Percentiles rank a stretch among this genome's conserved stretches.
These are phyloP conservation scores for Aspergillus pseudoviridinutans DNA, from an alignment of 2,329 filamentous ascomycete species.

Conservation along the genomic window DNA sequence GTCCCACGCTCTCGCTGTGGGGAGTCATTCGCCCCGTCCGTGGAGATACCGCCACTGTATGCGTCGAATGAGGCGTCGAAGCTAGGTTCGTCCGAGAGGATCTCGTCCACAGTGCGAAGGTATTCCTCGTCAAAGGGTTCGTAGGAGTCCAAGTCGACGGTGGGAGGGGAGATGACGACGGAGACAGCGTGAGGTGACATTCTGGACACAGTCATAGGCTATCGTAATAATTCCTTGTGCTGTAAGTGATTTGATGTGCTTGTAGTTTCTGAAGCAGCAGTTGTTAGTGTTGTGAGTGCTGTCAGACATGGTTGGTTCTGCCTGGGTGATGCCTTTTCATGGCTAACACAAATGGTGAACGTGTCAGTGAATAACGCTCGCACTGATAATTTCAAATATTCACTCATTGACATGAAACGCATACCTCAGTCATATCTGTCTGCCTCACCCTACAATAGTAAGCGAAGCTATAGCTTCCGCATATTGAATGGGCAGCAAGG, in stretches of 20 bases:
- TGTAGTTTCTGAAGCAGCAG: background rate
- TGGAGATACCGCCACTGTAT: slow-evolving; percentile 1
- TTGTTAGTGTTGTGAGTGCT: background rate
- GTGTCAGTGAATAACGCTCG: background rate
- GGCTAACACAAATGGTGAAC: background rate
- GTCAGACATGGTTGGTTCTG: background rate
- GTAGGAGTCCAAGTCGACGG: slow-evolving; percentile 16
- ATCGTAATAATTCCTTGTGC: background rate
- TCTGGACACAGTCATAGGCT: background rate
- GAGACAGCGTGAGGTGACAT: slow-evolving; percentile 4
- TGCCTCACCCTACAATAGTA: background rate
- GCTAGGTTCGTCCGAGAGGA: slow-evolving; percentile 22
- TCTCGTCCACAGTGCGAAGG: slow-evolving; percentile 18
- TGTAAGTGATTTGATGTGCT: background rate
- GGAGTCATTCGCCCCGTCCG: background rate
- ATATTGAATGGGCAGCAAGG: background rate
- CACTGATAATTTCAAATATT: background rate
- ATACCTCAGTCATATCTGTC: background rate
- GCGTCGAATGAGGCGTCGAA: slow-evolving; percentile 15
- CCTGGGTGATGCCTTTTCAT: background rate
- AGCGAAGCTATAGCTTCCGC: background rate
- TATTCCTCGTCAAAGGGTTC: slow-evolving; percentile 18
- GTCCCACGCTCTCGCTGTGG: background rate
- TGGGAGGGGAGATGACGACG: slow-evolving; percentile 17
- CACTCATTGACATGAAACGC: background rate